Evolutionary conservation across 805 yeast genomes (phyloP).

Genomic region (Yamadazyma phyllophila): DNA sequence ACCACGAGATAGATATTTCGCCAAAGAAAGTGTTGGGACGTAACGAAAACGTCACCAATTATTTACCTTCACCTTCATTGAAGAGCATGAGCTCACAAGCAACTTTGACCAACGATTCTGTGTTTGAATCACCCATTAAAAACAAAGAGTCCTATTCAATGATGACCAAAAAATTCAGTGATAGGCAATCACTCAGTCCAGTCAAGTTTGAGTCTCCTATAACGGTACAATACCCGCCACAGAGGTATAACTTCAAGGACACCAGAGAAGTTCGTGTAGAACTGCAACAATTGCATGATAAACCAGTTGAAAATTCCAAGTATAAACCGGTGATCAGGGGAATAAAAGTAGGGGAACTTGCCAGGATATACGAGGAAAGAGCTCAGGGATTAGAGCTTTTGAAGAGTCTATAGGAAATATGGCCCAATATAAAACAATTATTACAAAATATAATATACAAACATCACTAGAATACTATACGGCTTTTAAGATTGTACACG

Average conservation of each 20-base stretch:
- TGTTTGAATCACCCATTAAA: neutral
- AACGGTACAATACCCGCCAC: slow-evolving; percentile 35
- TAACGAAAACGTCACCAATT: slow-evolving; percentile 4
- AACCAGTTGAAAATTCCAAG: slow-evolving; percentile 1
- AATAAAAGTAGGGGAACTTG: slow-evolving; percentile 59
- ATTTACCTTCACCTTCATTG: neutral
- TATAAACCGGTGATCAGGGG: slow-evolving; percentile 47
- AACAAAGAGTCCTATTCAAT: neutral
- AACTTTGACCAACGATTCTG: neutral
- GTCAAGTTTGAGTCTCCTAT: neutral
- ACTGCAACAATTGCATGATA: neutral
- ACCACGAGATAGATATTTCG: slow-evolving; percentile 1
- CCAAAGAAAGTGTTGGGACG: slow-evolving; percentile 6
- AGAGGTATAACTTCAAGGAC: slow-evolving; percentile 28
- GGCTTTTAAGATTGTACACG: neutral
- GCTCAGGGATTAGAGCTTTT: slow-evolving; percentile 38
- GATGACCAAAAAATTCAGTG: neutral
- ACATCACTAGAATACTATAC: slow-evolving; percentile 3
- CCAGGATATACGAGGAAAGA: slow-evolving; percentile 63
- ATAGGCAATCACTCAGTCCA: neutral
- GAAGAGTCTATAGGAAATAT: slow-evolving; percentile 3
- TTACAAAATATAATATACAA: slow-evolving; percentile 11
- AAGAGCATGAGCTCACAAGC: neutral
- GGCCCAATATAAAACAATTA: slow-evolving; percentile 6
- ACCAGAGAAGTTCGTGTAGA: neutral